Conservation (phyloP, 805 yeast genomes). For the Wickerhamomyces bisporus region DNA sequence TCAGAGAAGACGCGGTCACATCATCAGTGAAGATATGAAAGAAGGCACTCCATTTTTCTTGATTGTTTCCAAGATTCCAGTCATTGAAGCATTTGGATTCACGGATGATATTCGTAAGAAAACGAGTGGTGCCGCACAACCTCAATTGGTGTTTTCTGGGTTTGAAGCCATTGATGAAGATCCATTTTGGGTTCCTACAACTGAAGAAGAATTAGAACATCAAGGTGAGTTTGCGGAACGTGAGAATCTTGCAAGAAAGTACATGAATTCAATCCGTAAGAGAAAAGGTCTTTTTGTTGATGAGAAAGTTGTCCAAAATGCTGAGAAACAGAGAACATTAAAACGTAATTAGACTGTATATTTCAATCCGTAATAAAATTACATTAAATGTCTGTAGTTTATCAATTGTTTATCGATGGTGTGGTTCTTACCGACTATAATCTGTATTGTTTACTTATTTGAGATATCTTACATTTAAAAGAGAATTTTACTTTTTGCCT, state of each 20-base stretch:
- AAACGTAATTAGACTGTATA: slow-evolving; percentile 59
- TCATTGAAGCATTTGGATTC: slow-evolving; percentile 93
- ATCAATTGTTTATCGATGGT: too few species aligned
- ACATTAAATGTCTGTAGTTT: too few species aligned
- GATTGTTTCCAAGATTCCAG: slow-evolving; percentile 81
- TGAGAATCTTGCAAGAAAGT: slow-evolving; percentile 83
- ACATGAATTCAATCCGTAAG: slow-evolving; percentile 76
- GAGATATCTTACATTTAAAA: too few species aligned
- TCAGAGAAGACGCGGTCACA: slow-evolving; percentile 80
- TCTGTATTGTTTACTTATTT: too few species aligned
- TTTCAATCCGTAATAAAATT: too few species aligned
- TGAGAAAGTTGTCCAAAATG: slow-evolving; percentile 84
- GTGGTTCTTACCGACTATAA: too few species aligned
- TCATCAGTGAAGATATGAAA: slow-evolving; percentile 89
- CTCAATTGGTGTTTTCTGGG: slow-evolving; percentile 89
- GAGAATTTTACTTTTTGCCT: too few species aligned
- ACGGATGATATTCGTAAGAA: slow-evolving; percentile 89
- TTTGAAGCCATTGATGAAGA: slow-evolving; percentile 83
- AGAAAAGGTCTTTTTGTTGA: slow-evolving; percentile 88
- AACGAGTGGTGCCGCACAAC: slow-evolving; percentile 96
- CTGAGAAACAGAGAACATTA: slow-evolving; percentile 90
- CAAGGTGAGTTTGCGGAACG: slow-evolving; percentile 89
- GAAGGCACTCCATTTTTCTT: slow-evolving; percentile 98
- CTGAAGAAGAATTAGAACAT: slow-evolving; percentile 93
- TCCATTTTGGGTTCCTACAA: slow-evolving; percentile 99